A percentile compares a stretch with the other conserved stretches of the same genome.
Evolutionary conservation across 1,139 yeast genomes (phyloP).

Genomic region (Taphrina communis): DNA sequence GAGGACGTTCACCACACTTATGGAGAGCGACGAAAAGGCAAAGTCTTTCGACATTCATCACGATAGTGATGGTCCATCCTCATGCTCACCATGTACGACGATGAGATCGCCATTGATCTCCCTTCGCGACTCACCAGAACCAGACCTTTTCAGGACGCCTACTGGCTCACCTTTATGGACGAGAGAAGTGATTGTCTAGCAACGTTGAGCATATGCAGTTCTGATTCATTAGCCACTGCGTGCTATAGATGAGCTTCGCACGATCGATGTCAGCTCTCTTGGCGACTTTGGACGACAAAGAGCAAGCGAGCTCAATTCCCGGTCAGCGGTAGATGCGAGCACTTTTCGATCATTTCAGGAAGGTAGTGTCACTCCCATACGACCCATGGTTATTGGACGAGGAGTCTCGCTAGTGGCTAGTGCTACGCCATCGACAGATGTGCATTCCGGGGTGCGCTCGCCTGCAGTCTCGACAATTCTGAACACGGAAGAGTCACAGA

Average conservation of each 20-base stretch:
- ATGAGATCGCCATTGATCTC: constrained; percentile 2
- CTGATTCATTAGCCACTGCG: neutral
- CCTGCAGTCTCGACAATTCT: neutral
- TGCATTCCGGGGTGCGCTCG: neutral
- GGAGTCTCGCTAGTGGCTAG: neutral
- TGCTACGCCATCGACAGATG: neutral
- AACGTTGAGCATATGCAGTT: neutral
- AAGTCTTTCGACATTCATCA: neutral
- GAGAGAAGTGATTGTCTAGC: neutral
- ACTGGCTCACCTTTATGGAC: constrained; percentile 3
- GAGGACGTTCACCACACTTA: neutral
- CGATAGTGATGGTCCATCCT: neutral
- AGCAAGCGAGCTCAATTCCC: neutral
- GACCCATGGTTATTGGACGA: neutral
- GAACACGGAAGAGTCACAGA: neutral
- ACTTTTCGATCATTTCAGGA: neutral
- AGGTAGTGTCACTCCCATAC: neutral
- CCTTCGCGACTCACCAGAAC: neutral
- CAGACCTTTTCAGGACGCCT: neutral
- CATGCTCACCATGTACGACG: neutral
- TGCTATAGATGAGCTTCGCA: neutral
- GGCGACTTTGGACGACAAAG: constrained; percentile 1
- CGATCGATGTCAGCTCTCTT: neutral
- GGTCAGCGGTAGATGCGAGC: neutral
- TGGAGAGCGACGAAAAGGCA: neutral